Percentiles rank a stretch among this genome's conserved stretches.
Conservation (phyloP, 306 rosid species). For the Castanea mollissima region DNA sequence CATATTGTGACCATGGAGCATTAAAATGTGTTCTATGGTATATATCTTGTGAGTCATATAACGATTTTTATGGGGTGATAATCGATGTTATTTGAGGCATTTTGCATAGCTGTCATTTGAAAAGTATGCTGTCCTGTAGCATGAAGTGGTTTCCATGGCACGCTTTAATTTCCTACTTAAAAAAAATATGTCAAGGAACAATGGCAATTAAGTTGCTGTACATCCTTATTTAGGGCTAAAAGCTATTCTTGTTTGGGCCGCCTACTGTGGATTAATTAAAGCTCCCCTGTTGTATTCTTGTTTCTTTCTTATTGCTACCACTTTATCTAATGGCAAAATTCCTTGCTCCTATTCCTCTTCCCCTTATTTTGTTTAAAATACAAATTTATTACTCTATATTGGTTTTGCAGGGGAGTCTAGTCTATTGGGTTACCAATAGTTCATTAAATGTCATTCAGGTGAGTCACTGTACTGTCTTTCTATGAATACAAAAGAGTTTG, state of each 20-base stretch:
- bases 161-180: neutral
- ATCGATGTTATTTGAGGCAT: neutral
- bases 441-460: constrained; percentile 70
- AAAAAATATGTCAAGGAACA: neutral
- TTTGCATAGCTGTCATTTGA: neutral
- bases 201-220: neutral
- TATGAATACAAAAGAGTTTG: neutral
- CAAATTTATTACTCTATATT: neutral
- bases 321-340: constrained; percentile 21
- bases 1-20: neutral
- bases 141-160: neutral
- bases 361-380: neutral
- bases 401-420: constrained; percentile 80
- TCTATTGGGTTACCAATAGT: constrained; percentile 87
- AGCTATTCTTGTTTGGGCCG: neutral
- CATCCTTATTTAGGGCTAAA: neutral
- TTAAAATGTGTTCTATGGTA: neutral
- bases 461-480: constrained; percentile 5
- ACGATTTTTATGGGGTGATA: neutral
- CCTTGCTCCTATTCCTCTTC: constrained; percentile 17
- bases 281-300: constrained; percentile 7
- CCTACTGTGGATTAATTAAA: constrained; percentile 1
- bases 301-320: constrained; percentile 14
- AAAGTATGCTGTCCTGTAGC: neutral
- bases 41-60: neutral